These are phyloP conservation scores for Aspergillus clavatus DNA, from an alignment of 2,329 filamentous ascomycete genomes.

Conservation along the genomic window DNA sequence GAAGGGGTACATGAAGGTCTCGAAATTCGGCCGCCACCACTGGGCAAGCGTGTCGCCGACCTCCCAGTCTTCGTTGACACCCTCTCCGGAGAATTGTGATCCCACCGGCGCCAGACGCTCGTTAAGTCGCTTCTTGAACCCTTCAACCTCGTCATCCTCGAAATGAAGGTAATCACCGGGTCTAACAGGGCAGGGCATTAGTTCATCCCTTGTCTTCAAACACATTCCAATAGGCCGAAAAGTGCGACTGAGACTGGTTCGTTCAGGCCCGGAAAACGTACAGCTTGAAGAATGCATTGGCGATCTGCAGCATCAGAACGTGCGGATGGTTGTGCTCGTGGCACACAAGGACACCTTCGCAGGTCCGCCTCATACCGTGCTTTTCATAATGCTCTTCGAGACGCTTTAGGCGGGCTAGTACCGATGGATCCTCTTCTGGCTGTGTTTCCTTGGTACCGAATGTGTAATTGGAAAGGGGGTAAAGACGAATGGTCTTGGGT, in stretches of 20 bases:
- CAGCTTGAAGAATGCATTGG: constrained; percentile 98
- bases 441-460: constrained; percentile 98
- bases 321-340: constrained; percentile 99
- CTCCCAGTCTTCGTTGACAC: constrained; percentile 89
- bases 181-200: constrained; percentile 34
- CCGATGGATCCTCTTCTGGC: constrained; percentile 94
- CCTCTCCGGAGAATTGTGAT: constrained; percentile 71
- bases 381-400: constrained; percentile 91
- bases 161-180: constrained; percentile 90
- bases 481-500: constrained; percentile 82
- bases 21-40: constrained; percentile 99
- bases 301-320: constrained; percentile 98
- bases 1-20: constrained; percentile 99
- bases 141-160: constrained; percentile 80
- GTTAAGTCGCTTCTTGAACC: constrained; percentile 91
- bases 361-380: constrained; percentile 95
- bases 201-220: not conserved
- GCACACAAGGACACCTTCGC: constrained; percentile 94
- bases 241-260: not conserved
- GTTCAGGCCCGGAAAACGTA: constrained; percentile 33
- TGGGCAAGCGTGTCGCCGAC: constrained; percentile 92
- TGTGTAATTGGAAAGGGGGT: constrained; percentile 96
- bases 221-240: not conserved
- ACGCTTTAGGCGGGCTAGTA: constrained; percentile 83
- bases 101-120: constrained; percentile 92